Base-by-base conservation (phyloP, 441 rosid species). In the Cnidoscolus chayamansa region DNA sequence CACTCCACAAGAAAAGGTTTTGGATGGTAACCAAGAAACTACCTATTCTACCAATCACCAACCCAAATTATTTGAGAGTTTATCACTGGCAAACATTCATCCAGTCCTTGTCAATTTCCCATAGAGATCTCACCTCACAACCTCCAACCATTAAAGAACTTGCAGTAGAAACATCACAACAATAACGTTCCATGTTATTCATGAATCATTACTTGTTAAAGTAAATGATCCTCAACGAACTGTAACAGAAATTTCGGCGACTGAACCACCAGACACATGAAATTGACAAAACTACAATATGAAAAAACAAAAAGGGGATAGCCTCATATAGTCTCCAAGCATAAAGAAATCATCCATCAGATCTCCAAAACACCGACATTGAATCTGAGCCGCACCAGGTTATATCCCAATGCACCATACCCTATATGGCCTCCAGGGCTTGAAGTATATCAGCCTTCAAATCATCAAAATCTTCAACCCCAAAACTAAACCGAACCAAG, bases 401-500 rank as follows among this genome's bases (percentile, higher is more conserved):
- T 45, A 48, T 70, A 48, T 45, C 10, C n/a, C n/a, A n/a, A n/a
- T 13, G 8, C 10, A 5, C 45, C 53, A 51, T 7, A n/a, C 43
- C 51, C 47, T 80, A 86, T 76, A 90, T 87, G 79, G 83, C 37
- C 16, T 84, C 93, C 72, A 94, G 88, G 49, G 98, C 97, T 81
- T 91, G 98, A 68, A 94, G 87, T n/a, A 94, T n/a, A 78, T 92
- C 98, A 58, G 85, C 89, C 88, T 91, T 84, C 84, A 92, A 62
- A 77, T 92, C 99, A 73, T 91, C 85, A 0, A 92, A 89, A 84
- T 83, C 98, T 83, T 95, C 98, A 30, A 91, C 90, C 62, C 97
- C 98, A 65, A 90, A 89, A 84, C 98, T 91, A 83, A 95, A 95
- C 43, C 97, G 85, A 56, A 92, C 86, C 92, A 95, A 73, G 87